Conservation (phyloP, 2,329 filamentous ascomycete genomes). For the Aspergillus sp. region DNA sequence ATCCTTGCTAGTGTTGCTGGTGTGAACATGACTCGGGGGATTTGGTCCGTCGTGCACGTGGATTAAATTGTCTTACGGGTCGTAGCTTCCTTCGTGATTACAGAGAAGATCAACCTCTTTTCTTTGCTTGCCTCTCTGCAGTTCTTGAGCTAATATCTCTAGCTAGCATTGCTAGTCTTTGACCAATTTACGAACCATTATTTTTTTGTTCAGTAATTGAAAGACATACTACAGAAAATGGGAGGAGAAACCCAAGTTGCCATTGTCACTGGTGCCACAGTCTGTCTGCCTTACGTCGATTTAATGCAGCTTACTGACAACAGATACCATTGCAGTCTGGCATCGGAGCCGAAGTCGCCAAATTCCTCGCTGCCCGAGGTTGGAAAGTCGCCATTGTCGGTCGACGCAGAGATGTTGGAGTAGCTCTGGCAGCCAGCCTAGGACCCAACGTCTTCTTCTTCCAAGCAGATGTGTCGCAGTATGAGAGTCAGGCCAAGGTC, state of each 20-base stretch:
- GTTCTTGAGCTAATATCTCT: neutral
- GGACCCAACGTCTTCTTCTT: conserved; percentile 37
- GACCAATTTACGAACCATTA: too few relatives aligned
- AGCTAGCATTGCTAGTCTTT: neutral
- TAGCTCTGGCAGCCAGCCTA: conserved; percentile 28
- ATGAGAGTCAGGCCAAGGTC: conserved; percentile 37
- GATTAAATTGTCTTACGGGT: neutral
- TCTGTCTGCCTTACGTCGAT: conserved; percentile 18
- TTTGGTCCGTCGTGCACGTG: neutral
- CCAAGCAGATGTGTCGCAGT: conserved; percentile 41
- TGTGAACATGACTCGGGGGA: neutral
- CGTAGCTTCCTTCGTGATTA: neutral
- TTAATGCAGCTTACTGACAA: neutral
- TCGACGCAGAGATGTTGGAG: conserved; percentile 27
- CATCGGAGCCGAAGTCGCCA: conserved; percentile 40
- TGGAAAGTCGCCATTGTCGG: conserved; percentile 33
- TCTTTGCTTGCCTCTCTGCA: neutral
- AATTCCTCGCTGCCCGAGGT: conserved; percentile 27
- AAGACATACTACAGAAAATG: conserved; percentile 5
- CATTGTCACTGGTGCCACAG: conserved; percentile 37
- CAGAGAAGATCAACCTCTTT: neutral
- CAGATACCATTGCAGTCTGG: conserved; percentile 33
- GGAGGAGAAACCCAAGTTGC: conserved; percentile 23
- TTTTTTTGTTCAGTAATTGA: neutral
- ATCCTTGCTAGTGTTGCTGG: neutral